These are phyloP conservation scores for Tulasnella calospora DNA, from an alignment of 768 basidiomycete species.

Conservation along the genomic window DNA sequence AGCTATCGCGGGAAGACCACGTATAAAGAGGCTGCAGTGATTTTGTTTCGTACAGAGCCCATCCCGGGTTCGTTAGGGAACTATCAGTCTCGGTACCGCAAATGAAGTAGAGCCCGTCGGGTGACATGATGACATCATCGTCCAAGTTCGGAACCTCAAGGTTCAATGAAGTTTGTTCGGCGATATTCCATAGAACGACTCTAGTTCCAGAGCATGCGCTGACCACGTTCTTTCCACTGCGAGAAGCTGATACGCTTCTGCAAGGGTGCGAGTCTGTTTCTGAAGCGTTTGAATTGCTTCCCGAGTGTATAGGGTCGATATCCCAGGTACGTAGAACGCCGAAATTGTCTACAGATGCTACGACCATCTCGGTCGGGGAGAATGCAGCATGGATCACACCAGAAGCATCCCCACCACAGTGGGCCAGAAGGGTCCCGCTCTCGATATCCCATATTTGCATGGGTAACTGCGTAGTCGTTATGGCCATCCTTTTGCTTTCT, in stretches of 20 bases:
- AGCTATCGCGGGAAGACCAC: neutral
- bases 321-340: neutral
- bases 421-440: neutral
- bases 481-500: neutral
- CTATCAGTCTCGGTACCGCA: neutral
- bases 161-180: neutral
- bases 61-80: neutral
- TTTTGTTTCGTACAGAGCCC: neutral
- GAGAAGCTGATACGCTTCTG: neutral
- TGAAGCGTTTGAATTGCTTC: neutral
- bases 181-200: neutral
- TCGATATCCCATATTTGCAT: neutral
- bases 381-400: neutral
- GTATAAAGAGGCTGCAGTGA: neutral
- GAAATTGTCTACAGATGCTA: neutral
- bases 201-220: neutral
- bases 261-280: neutral
- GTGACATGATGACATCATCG: neutral
- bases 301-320: neutral
- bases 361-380: neutral
- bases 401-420: neutral
- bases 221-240: neutral
- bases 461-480: neutral
- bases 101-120: neutral
- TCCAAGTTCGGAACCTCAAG: neutral